Conservation (phyloP, 2,329 filamentous ascomycete genomes). For the Arthrobotrys sinensis region DNA sequence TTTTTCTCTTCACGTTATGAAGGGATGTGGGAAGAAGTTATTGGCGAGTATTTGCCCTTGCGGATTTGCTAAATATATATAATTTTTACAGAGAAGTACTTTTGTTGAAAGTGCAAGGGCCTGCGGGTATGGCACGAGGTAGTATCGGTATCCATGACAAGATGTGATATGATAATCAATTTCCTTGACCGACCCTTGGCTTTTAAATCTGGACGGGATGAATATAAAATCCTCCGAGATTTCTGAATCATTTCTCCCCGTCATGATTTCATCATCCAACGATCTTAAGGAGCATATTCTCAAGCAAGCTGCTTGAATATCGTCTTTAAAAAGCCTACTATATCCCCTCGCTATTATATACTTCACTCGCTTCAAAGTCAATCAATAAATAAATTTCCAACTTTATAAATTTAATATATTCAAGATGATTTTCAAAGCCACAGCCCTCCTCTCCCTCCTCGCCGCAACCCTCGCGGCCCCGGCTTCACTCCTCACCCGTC, state of each 20-base stretch:
- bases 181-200: background rate
- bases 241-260: slow-evolving; percentile 11
- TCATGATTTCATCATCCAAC: slow-evolving; percentile 24
- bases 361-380: background rate
- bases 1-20: slow-evolving; percentile 24
- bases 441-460: slow-evolving; percentile 7
- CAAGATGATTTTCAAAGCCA: slow-evolving; percentile 22
- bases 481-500: background rate
- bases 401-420: background rate
- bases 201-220: background rate
- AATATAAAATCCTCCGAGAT: slow-evolving; percentile 32
- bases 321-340: slow-evolving; percentile 5
- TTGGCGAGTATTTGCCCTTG: slow-evolving; percentile 12
- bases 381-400: background rate
- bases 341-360: background rate
- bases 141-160: background rate
- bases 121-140: slow-evolving; percentile 10
- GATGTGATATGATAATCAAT: slow-evolving; percentile 12
- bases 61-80: background rate
- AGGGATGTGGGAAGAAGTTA: slow-evolving; percentile 1
- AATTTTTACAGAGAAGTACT: background rate
- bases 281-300: slow-evolving; percentile 3
- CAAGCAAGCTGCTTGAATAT: background rate
- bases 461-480: slow-evolving; percentile 15
- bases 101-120: background rate